Evolutionary conservation across 495 filamentous ascomycete genomes (phyloP).

Genomic region (Hypoxylon fragiforme): DNA sequence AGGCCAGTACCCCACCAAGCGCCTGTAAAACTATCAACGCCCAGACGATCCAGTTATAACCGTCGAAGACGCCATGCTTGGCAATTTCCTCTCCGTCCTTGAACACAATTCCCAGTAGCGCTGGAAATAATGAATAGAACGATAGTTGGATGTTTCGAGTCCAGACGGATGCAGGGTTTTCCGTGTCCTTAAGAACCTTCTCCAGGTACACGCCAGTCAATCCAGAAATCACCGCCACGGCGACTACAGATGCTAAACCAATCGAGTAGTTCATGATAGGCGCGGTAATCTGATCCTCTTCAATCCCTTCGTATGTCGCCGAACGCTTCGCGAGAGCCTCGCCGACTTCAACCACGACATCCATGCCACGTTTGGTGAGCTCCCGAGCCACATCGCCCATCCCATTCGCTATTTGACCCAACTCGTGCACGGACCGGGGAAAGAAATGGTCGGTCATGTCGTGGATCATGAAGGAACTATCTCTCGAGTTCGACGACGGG

Average conservation of each 20-base stretch:
- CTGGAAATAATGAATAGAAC: constrained; percentile 87
- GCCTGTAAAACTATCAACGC: constrained; percentile 80
- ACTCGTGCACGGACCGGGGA: constrained; percentile 69
- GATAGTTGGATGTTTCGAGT: constrained; percentile 91
- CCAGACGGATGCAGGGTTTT: constrained; percentile 74
- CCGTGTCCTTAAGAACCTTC: constrained; percentile 86
- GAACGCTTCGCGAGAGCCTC: constrained; percentile 66
- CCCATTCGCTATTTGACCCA: constrained; percentile 52
- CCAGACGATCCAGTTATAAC: constrained; percentile 93
- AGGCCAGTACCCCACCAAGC: constrained; percentile 77
- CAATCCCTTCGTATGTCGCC: constrained; percentile 92
- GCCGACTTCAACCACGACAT: constrained; percentile 46
- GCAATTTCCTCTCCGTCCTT: constrained; percentile 84
- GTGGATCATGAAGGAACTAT: constrained; percentile 52
- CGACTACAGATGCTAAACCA: constrained; percentile 76
- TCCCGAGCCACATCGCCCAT: constrained; percentile 52
- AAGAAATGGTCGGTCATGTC: constrained; percentile 66
- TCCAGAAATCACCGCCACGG: constrained; percentile 77
- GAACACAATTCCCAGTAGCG: constrained; percentile 81
- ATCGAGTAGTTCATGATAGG: constrained; percentile 73
- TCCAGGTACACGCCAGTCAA: constrained; percentile 91
- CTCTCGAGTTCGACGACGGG: constrained; percentile 56
- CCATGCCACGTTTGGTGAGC: constrained; percentile 51
- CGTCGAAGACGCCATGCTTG: constrained; percentile 84
- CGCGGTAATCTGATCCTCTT: constrained; percentile 70